Conservation (phyloP, 345 rosid species). For the Durio zibethinus region DNA sequence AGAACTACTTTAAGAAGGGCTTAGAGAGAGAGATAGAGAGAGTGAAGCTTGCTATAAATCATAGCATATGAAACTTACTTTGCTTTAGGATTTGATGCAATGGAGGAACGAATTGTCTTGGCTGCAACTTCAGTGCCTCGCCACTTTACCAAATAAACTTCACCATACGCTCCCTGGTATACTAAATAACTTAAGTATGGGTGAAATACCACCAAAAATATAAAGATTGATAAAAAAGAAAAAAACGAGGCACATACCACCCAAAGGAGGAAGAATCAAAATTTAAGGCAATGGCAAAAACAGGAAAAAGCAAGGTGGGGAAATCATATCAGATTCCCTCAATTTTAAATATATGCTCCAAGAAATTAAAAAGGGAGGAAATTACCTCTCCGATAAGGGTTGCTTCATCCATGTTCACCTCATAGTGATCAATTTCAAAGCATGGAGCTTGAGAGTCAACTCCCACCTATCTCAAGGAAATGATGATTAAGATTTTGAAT, state of each 20-base stretch:
- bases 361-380: slow-evolving; percentile 14
- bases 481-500: background rate
- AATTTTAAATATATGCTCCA: slow-evolving; percentile 2
- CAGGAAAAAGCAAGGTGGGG: background rate
- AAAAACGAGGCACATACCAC: background rate
- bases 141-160: slow-evolving; percentile 61
- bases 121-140: slow-evolving; percentile 67
- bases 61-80: slow-evolving; percentile 36
- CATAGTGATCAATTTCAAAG: slow-evolving; percentile 37
- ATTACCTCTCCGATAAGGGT: slow-evolving; percentile 56
- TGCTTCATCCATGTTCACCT: slow-evolving; percentile 47
- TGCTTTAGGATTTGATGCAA: slow-evolving; percentile 58
- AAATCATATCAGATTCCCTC: background rate
- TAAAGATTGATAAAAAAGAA: too few species aligned
- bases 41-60: background rate
- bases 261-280: background rate
- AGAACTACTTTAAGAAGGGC: background rate
- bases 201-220: slow-evolving; percentile 5
- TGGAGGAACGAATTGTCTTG: slow-evolving; percentile 62
- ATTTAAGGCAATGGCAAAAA: background rate
- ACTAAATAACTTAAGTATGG: slow-evolving; percentile 1
- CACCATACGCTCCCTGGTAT: slow-evolving; percentile 58
- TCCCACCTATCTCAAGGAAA: slow-evolving; percentile 45
- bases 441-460: slow-evolving; percentile 45
- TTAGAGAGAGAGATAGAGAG: background rate